These are phyloP conservation scores for Colletotrichum australisinense DNA, from an alignment of 2,329 filamentous ascomycete species.

Conservation along the genomic window DNA sequence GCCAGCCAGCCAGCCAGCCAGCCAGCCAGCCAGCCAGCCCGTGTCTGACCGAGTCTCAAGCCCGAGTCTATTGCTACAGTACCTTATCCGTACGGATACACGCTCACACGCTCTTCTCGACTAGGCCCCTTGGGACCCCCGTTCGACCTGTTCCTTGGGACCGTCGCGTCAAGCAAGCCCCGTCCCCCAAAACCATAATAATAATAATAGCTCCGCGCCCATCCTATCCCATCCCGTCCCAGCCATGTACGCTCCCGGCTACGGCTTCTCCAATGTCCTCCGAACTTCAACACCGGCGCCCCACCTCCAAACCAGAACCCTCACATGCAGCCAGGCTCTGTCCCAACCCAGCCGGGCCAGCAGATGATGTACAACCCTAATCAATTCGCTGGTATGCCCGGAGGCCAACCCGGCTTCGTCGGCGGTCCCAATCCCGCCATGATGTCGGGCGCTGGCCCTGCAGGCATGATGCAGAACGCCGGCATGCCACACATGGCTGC, in stretches of 20 bases:
- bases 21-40: constrained; percentile 2
- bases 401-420: constrained; percentile 60
- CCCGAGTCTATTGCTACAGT: constrained; percentile 28
- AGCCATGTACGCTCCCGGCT: constrained; percentile 67
- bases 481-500: constrained; percentile 69
- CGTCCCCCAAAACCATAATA: constrained; percentile 35
- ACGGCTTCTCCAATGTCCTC: constrained; percentile 62
- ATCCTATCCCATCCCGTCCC: constrained; percentile 27
- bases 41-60: constrained; percentile 23
- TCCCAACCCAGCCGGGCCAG: constrained; percentile 55
- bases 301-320: constrained; percentile 56
- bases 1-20: constrained; percentile 3
- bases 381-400: constrained; percentile 63
- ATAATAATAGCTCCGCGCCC: constrained; percentile 31
- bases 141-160: constrained; percentile 16
- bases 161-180: constrained; percentile 17
- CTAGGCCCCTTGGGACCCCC: constrained; percentile 17
- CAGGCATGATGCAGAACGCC: constrained; percentile 73
- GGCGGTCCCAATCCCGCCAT: constrained; percentile 65
- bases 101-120: constrained; percentile 7
- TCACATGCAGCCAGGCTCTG: constrained; percentile 57
- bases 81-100: not conserved
- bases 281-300: constrained; percentile 62
- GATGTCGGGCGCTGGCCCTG: constrained; percentile 63
- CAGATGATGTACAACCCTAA: constrained; percentile 71